Conservation (phyloP, 2,329 filamentous ascomycete species). For the Macroventuria anomochaeta region DNA sequence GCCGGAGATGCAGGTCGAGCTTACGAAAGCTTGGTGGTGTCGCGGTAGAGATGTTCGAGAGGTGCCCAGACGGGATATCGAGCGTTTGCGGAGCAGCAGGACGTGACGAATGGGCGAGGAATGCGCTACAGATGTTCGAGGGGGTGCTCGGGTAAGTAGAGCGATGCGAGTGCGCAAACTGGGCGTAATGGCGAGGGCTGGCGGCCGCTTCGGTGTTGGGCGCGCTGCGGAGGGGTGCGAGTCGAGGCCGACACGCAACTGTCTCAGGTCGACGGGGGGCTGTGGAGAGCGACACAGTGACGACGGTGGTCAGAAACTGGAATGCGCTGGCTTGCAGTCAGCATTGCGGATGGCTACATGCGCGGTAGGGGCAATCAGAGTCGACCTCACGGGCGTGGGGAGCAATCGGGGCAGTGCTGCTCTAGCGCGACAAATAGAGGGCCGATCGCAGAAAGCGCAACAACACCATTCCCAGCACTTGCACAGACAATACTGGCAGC, state of each 20-base stretch:
- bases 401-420: slow-evolving; percentile 31
- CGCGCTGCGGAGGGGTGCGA: not conserved
- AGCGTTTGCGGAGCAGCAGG: not conserved
- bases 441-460: slow-evolving; percentile 18
- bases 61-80: slow-evolving; percentile 1
- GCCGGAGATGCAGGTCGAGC: not conserved
- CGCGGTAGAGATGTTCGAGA: not conserved
- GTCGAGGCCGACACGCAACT: slow-evolving; percentile 32
- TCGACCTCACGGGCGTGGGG: slow-evolving; percentile 31
- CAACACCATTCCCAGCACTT: slow-evolving; percentile 15
- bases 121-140: not conserved
- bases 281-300: slow-evolving; percentile 21
- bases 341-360: slow-evolving; percentile 38
- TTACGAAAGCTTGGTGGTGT: not conserved
- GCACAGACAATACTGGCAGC: slow-evolving; percentile 10
- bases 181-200: slow-evolving; percentile 20
- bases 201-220: slow-evolving; percentile 21
- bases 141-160: not conserved
- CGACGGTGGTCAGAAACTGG: slow-evolving; percentile 24
- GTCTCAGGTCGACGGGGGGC: slow-evolving; percentile 40
- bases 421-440: slow-evolving; percentile 23
- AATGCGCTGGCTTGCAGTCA: slow-evolving; percentile 36
- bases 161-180: slow-evolving; percentile 15
- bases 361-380: slow-evolving; percentile 29
- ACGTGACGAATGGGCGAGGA: not conserved